These are phyloP conservation scores for Aspergillus sp. DNA, from an alignment of 2,329 filamentous ascomycete species.

Conservation along the genomic window DNA sequence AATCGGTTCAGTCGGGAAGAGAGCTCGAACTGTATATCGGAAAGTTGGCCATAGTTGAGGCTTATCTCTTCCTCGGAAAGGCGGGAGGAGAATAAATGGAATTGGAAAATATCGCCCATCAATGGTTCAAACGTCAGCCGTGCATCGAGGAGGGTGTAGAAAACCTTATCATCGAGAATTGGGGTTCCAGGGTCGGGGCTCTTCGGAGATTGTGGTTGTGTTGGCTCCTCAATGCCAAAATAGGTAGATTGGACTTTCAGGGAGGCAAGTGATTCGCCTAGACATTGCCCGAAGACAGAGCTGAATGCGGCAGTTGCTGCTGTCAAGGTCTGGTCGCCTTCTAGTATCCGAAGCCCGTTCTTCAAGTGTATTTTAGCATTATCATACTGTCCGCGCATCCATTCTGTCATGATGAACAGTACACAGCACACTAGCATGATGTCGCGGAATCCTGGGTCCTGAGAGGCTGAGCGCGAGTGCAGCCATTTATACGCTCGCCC, in stretches of 20 bases:
- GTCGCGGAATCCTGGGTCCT: not conserved
- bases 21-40: not conserved
- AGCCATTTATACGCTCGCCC: not conserved
- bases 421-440: not conserved
- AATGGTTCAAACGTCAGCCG: not conserved
- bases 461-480: not conserved
- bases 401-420: not conserved
- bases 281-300: not conserved
- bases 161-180: not conserved
- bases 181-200: not conserved
- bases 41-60: not conserved
- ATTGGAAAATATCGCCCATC: not conserved
- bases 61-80: not conserved
- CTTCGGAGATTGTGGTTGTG: not conserved
- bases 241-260: not conserved
- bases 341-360: not conserved
- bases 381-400: not conserved
- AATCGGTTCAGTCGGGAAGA: not conserved
- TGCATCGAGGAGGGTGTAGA: not conserved
- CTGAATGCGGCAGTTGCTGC: not conserved
- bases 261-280: not conserved
- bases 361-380: not conserved
- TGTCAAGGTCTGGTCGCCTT: not conserved
- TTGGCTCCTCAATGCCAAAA: not conserved
- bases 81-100: not conserved